Conservation (phyloP, 2,329 filamentous ascomycete genomes). For the Trichoderma guizhouense region DNA sequence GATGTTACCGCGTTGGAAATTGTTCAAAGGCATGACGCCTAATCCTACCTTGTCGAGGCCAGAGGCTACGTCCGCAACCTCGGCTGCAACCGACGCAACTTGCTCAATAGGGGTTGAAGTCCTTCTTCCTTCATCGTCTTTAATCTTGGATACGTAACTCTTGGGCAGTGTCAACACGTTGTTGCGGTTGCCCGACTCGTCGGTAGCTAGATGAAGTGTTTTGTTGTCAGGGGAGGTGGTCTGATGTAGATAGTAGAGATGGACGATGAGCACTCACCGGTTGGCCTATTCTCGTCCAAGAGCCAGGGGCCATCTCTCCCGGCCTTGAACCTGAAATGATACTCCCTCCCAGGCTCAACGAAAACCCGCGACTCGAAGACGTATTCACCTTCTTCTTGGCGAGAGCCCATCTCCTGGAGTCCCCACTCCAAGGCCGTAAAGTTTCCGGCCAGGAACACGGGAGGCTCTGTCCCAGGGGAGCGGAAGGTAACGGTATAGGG, state of each 20-base stretch:
- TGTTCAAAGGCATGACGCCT: not conserved
- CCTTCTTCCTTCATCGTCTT: slow-evolving; percentile 20
- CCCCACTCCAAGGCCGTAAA: slow-evolving; percentile 67
- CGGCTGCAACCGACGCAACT: slow-evolving; percentile 41
- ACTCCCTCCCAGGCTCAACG: slow-evolving; percentile 53
- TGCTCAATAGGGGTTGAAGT: slow-evolving; percentile 40
- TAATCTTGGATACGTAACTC: slow-evolving; percentile 18
- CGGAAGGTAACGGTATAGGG: slow-evolving; percentile 59
- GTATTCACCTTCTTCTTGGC: slow-evolving; percentile 50
- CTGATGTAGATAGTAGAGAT: not conserved
- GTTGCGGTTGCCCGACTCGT: slow-evolving; percentile 18
- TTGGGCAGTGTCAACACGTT: slow-evolving; percentile 23
- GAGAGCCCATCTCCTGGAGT: slow-evolving; percentile 61
- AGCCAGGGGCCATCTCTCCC: slow-evolving; percentile 68
- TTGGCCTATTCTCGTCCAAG: slow-evolving; percentile 59
- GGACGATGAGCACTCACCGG: slow-evolving; percentile 43
- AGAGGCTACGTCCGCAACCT: slow-evolving; percentile 43
- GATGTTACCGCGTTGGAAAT: not conserved
- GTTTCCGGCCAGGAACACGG: slow-evolving; percentile 67
- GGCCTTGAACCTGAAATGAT: slow-evolving; percentile 73
- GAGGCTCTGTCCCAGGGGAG: slow-evolving; percentile 58
- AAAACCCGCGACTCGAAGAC: slow-evolving; percentile 57
- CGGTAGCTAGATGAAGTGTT: slow-evolving; percentile 17
- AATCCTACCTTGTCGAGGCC: slow-evolving; percentile 32
- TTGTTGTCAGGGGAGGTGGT: not conserved